Evolutionary conservation across 495 filamentous ascomycete genomes (phyloP).

Genomic region (Echria macrotheca): DNA sequence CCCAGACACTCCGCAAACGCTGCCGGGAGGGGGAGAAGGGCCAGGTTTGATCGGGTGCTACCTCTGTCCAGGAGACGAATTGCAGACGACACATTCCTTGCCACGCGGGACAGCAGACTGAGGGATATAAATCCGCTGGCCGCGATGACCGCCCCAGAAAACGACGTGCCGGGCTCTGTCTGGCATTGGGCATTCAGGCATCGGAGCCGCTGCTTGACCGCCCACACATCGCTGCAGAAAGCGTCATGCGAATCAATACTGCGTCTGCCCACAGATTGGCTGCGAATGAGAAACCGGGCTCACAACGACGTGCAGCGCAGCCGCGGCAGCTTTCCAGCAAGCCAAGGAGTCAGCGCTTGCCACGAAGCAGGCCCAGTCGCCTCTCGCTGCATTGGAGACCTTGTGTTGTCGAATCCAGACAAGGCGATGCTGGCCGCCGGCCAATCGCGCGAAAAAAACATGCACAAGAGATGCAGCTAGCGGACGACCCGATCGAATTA

Average conservation of each 20-base stretch:
- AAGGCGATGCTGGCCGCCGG: background rate
- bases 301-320: slow-evolving; percentile 19
- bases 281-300: slow-evolving; percentile 13
- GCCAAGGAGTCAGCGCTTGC: slow-evolving; percentile 40
- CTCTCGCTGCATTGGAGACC: slow-evolving; percentile 14
- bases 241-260: slow-evolving; percentile 10
- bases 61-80: too few species aligned
- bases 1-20: background rate
- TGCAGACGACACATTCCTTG: too few species aligned
- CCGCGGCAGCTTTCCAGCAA: slow-evolving; percentile 6
- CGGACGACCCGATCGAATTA: background rate
- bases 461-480: slow-evolving; percentile 3
- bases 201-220: background rate
- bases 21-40: too few species aligned
- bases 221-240: too few species aligned
- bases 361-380: slow-evolving; percentile 35
- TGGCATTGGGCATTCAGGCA: slow-evolving; percentile 9
- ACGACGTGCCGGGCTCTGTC: background rate
- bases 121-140: slow-evolving; percentile 6
- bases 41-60: too few species aligned
- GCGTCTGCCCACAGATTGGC: background rate
- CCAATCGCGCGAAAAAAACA: slow-evolving; percentile 6
- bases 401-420: slow-evolving; percentile 6
- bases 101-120: too few species aligned
- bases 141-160: background rate